These are phyloP conservation scores for Penicillium sp. DNA, from an alignment of 2,329 filamentous ascomycete genomes.

Conservation along the genomic window DNA sequence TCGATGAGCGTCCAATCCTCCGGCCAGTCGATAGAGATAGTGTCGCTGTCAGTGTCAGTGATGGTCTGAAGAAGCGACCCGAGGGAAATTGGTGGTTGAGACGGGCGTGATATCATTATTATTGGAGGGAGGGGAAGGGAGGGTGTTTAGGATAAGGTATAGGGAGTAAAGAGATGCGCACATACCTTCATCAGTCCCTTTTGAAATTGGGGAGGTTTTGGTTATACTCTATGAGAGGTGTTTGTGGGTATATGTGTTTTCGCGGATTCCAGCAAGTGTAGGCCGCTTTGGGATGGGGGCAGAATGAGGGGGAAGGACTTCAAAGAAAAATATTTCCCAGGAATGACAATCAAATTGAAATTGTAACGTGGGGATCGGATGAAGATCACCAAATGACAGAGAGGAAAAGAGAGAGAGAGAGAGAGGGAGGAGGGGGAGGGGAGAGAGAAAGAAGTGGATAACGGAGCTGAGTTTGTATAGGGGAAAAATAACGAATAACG, in stretches of 20 bases:
- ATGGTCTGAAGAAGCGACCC: constrained; percentile 6
- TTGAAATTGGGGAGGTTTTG: constrained; percentile 20
- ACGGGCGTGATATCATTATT: constrained; percentile 32
- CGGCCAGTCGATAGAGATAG: constrained; percentile 17
- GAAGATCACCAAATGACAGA: background rate
- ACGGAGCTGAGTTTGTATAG: constrained; percentile 20
- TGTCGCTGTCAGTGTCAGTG: constrained; percentile 19
- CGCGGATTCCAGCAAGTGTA: constrained; percentile 17
- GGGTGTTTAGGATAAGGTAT: background rate
- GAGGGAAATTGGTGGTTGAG: constrained; percentile 5
- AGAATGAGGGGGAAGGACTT: constrained; percentile 3
- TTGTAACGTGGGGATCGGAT: background rate
- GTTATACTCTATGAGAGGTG: constrained; percentile 7
- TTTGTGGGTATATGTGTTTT: constrained; percentile 21
- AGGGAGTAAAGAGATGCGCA: constrained; percentile 13
- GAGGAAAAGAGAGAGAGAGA: constrained; percentile 10
- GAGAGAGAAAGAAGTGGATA: constrained; percentile 21
- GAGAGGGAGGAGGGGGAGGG: constrained; percentile 11
- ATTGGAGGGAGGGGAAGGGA: constrained; percentile 4
- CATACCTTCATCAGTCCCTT: constrained; percentile 32
- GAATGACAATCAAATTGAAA: background rate
- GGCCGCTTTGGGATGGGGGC: constrained; percentile 13
- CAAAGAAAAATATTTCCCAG: constrained; percentile 5
- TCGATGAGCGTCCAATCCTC: constrained; percentile 22
- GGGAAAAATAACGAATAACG: constrained; percentile 7